These are phyloP conservation scores for Dactylellina leptospora DNA, from an alignment of 2,329 filamentous ascomycete genomes.

Conservation along the genomic window DNA sequence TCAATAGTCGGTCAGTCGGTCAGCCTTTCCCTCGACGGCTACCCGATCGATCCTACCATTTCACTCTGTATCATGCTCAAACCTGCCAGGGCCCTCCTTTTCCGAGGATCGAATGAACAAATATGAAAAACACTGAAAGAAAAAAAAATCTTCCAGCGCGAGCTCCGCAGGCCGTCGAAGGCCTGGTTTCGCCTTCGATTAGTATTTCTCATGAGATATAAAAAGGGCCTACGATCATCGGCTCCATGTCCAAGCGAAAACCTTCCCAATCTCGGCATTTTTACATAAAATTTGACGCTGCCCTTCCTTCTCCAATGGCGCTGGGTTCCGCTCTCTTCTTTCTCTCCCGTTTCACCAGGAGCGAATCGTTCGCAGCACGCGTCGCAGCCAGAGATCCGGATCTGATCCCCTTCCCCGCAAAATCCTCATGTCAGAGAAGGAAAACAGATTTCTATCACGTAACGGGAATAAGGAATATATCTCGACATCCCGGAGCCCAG, in stretches of 20 bases:
- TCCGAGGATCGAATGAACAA: slow-evolving; percentile 33
- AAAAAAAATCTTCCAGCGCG: neutral
- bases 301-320: neutral
- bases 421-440: too few species aligned
- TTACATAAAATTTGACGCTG: slow-evolving; percentile 6
- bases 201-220: slow-evolving; percentile 39
- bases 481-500: slow-evolving; percentile 8
- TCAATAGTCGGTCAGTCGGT: too few species aligned
- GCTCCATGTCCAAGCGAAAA: neutral
- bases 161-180: slow-evolving; percentile 12
- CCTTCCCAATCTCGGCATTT: neutral
- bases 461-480: slow-evolving; percentile 40
- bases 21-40: slow-evolving; percentile 9
- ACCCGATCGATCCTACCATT: slow-evolving; percentile 4
- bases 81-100: slow-evolving; percentile 3
- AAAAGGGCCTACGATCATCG: neutral
- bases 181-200: neutral
- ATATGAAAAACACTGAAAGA: neutral
- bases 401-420: slow-evolving; percentile 42
- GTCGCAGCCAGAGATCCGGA: slow-evolving; percentile 13
- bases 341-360: slow-evolving; percentile 26
- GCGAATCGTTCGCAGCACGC: slow-evolving; percentile 52
- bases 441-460: slow-evolving; percentile 51
- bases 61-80: slow-evolving; percentile 28
- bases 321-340: neutral